Evolutionary conservation across 2,329 filamentous ascomycete species (phyloP), one percentile per base, ranked within the genome.

Genomic region (Talaromyces piceae): DNA sequence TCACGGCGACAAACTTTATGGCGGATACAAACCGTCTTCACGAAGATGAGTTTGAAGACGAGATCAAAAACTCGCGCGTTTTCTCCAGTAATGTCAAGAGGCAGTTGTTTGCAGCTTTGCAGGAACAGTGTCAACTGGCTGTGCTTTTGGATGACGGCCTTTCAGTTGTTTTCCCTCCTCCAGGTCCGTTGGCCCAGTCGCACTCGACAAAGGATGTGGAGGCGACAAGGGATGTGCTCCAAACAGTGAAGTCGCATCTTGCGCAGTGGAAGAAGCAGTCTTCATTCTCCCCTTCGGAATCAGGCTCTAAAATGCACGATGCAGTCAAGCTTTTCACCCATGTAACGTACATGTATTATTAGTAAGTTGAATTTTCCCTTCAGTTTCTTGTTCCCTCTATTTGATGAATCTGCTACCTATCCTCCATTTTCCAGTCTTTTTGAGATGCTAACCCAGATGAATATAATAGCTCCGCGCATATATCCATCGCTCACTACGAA

Each of bases 331-430:
- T 74, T 30, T 75, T 75, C 58, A 73, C 71, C 3, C 75, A 74
- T 39, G 57, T 77, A 55, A 73, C 77, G 58, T 76, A 74, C 53
- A 77, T 78, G 70, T 76, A 76, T 51, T 78, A 77, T 54, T 68
- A 77, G 73, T 78, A 64, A 57, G 73, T 63, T 1, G 30, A 41
- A n/a, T n/a, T n/a, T n/a, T n/a, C n/a, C n/a, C n/a, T n/a, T n/a
- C n/a, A n/a, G n/a, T n/a, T n/a, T n/a, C n/a, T n/a, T n/a, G n/a
- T n/a, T n/a, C n/a, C n/a, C n/a, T n/a, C n/a, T n/a, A n/a, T n/a
- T n/a, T n/a, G n/a, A n/a, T n/a, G n/a, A n/a, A n/a, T n/a, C n/a
- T n/a, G n/a, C n/a, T n/a, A n/a, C n/a, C n/a, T n/a, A n/a, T n/a
- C n/a, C n/a, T n/a, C n/a, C n/a, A n/a, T n/a, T n/a, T n/a, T n/a